Percentiles rank a stretch among this genome's conserved stretches.
These are phyloP conservation scores for Tuctoria greenei DNA, from an alignment of 176 grass and related monocot genomes.

Conservation along the genomic window DNA sequence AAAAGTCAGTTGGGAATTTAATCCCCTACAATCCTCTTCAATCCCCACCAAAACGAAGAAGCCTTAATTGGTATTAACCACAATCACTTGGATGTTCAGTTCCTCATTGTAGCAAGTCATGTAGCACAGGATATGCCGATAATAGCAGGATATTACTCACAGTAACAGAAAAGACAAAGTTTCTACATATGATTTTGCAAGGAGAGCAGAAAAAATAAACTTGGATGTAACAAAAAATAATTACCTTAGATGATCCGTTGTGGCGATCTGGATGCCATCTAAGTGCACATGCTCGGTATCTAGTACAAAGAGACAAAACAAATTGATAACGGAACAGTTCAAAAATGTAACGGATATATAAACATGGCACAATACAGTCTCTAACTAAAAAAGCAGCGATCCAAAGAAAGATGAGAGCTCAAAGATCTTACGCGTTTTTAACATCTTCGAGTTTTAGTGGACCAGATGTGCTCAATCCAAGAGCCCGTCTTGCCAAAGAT, in stretches of 20 bases:
- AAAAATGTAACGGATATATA: slow-evolving; percentile 14
- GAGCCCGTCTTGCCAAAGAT: slow-evolving; percentile 56
- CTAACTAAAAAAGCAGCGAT: not conserved
- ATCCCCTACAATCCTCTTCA: not conserved
- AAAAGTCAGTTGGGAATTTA: not conserved
- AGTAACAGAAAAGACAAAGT: slow-evolving; percentile 1
- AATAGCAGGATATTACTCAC: slow-evolving; percentile 22
- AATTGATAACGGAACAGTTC: slow-evolving; percentile 18
- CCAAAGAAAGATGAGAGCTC: slow-evolving; percentile 15
- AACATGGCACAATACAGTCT: slow-evolving; percentile 14
- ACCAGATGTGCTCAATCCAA: slow-evolving; percentile 77
- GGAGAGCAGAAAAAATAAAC: slow-evolving; percentile 3
- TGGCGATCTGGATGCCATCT: slow-evolving; percentile 98
- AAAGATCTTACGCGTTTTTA: slow-evolving; percentile 84
- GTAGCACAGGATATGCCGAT: slow-evolving; percentile 4
- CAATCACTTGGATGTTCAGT: not conserved
- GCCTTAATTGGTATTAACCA: not conserved
- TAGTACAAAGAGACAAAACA: slow-evolving; percentile 40
- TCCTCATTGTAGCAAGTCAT: not conserved
- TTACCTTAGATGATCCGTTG: slow-evolving; percentile 75
- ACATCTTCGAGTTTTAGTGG: slow-evolving; percentile 90
- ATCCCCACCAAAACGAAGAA: not conserved
- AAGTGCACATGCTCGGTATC: slow-evolving; percentile 84
- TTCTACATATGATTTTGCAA: not conserved
- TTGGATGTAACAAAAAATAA: not conserved